A percentile compares a stretch with the other conserved stretches of the same genome.
These are phyloP conservation scores for Metschnikowia chrysomelidarum DNA, from an alignment of 805 yeast genomes.

Conservation along the genomic window DNA sequence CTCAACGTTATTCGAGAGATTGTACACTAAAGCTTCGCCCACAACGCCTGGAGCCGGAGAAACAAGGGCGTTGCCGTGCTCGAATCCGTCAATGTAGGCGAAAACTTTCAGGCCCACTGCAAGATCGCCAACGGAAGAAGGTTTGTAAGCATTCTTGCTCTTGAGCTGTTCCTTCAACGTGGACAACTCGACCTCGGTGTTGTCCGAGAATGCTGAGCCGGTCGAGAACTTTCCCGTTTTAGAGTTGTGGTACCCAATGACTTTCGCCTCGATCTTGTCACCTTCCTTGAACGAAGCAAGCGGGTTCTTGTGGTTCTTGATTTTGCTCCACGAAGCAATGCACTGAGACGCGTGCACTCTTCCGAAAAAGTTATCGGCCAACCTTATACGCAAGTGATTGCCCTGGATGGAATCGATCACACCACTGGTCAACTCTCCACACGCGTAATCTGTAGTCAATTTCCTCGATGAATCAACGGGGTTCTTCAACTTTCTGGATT, in stretches of 20 bases:
- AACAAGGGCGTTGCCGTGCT: slow-evolving; percentile 63
- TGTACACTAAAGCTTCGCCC: slow-evolving; percentile 66
- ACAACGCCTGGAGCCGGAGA: slow-evolving; percentile 64
- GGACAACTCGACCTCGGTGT: slow-evolving; percentile 63
- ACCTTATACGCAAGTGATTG: slow-evolving; percentile 68
- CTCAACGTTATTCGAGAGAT: slow-evolving; percentile 55
- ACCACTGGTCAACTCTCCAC: slow-evolving; percentile 65
- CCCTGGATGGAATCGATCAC: slow-evolving; percentile 60
- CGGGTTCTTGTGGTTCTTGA: slow-evolving; percentile 58
- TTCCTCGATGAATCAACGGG: slow-evolving; percentile 60
- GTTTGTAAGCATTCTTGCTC: slow-evolving; percentile 15
- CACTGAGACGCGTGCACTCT: slow-evolving; percentile 75
- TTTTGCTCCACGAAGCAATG: slow-evolving; percentile 51
- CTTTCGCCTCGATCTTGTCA: slow-evolving; percentile 55
- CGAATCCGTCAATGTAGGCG: slow-evolving; percentile 65
- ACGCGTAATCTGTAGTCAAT: slow-evolving; percentile 47
- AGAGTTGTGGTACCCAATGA: slow-evolving; percentile 76
- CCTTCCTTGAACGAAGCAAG: slow-evolving; percentile 58
- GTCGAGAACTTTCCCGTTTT: slow-evolving; percentile 64
- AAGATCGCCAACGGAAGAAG: slow-evolving; percentile 24
- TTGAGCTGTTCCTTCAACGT: slow-evolving; percentile 44
- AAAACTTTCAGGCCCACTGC: slow-evolving; percentile 49
- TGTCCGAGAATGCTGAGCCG: slow-evolving; percentile 47
- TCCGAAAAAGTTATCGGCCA: slow-evolving; percentile 79
- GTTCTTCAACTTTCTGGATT: slow-evolving; percentile 31